Percentiles rank a stretch among this genome's conserved stretches.
These are phyloP conservation scores for Eurotiales sp. DNA, from an alignment of 2,329 filamentous ascomycete genomes.

Conservation along the genomic window DNA sequence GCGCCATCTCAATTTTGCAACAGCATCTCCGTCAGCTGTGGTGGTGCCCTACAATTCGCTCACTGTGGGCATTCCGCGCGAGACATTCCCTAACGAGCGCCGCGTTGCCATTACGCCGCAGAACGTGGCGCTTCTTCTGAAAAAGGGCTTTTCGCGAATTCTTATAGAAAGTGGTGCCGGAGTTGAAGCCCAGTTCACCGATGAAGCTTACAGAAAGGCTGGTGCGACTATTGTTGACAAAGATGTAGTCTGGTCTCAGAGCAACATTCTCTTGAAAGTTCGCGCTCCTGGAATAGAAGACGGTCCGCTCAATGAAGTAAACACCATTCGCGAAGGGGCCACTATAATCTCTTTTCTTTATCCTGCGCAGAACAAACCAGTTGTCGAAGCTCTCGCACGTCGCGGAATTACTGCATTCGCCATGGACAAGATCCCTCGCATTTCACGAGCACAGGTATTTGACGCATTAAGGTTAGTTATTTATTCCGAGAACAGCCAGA, in stretches of 20 bases:
- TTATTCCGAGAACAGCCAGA: neutral
- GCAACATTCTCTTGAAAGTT: conserved; percentile 81
- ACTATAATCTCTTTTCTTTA: conserved; percentile 82
- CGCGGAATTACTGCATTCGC: conserved; percentile 74
- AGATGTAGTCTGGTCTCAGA: conserved; percentile 65
- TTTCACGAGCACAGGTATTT: conserved; percentile 83
- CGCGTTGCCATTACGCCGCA: conserved; percentile 81
- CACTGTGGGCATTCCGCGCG: conserved; percentile 73
- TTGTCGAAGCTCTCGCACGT: conserved; percentile 69
- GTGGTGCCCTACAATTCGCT: conserved; percentile 63
- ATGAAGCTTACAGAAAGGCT: conserved; percentile 71
- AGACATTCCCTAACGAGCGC: conserved; percentile 73
- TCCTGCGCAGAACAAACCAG: conserved; percentile 70
- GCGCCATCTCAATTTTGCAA: conserved; percentile 3
- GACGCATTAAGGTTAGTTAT: conserved; percentile 61
- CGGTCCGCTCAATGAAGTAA: conserved; percentile 60
- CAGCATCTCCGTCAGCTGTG: conserved; percentile 10
- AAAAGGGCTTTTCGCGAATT: conserved; percentile 77
- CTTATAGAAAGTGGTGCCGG: conserved; percentile 81
- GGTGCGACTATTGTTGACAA: conserved; percentile 73
- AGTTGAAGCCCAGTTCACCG: conserved; percentile 68
- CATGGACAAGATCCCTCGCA: conserved; percentile 90
- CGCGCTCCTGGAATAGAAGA: conserved; percentile 62
- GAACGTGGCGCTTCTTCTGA: conserved; percentile 75
- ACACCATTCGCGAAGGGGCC: conserved; percentile 63